Percentiles rank a stretch among this genome's conserved stretches.
These are phyloP conservation scores for Fallopia convolvulus DNA, from an alignment of 148 eudicot genomes.

Conservation along the genomic window DNA sequence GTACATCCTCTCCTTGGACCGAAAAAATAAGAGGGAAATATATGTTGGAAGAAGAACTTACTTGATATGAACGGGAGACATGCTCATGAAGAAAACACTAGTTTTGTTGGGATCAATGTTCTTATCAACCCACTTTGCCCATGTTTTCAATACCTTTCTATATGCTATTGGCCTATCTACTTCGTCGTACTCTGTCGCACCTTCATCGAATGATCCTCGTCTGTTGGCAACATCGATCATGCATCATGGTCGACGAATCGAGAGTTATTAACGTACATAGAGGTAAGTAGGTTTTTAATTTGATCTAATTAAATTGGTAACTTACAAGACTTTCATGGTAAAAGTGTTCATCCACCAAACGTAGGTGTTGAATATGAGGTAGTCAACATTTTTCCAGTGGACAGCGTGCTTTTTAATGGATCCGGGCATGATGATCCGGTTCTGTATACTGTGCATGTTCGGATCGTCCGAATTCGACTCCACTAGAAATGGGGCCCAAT, in stretches of 20 bases:
- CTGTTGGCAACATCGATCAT: conserved; percentile 21
- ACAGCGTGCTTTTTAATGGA: conserved; percentile 17
- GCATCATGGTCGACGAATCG: not conserved
- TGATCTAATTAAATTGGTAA: too few relatives aligned
- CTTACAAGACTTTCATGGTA: conserved; percentile 32
- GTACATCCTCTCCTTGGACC: too few relatives aligned
- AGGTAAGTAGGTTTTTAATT: too few relatives aligned
- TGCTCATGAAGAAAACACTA: conserved; percentile 74
- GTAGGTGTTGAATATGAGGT: conserved; percentile 13
- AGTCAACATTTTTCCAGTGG: conserved; percentile 13
- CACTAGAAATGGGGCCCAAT: conserved; percentile 12
- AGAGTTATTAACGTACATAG: not conserved
- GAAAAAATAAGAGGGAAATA: too few relatives aligned
- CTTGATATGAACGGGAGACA: conserved; percentile 99
- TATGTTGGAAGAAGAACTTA: conserved; percentile 17
- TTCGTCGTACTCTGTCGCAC: conserved; percentile 73
- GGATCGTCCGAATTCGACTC: conserved; percentile 15
- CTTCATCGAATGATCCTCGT: conserved; percentile 80
- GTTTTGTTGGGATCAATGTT: conserved; percentile 73
- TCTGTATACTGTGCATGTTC: not conserved
- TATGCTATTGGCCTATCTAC: conserved; percentile 58
- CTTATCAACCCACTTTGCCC: conserved; percentile 86
- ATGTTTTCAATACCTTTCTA: conserved; percentile 58
- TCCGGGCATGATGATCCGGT: conserved; percentile 79
- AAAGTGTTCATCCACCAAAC: conserved; percentile 17